Evolutionary conservation across 2,329 filamentous ascomycete species (phyloP), one percentile per base, ranked within the genome.

Genomic region (Knoxdaviesia proteae): DNA sequence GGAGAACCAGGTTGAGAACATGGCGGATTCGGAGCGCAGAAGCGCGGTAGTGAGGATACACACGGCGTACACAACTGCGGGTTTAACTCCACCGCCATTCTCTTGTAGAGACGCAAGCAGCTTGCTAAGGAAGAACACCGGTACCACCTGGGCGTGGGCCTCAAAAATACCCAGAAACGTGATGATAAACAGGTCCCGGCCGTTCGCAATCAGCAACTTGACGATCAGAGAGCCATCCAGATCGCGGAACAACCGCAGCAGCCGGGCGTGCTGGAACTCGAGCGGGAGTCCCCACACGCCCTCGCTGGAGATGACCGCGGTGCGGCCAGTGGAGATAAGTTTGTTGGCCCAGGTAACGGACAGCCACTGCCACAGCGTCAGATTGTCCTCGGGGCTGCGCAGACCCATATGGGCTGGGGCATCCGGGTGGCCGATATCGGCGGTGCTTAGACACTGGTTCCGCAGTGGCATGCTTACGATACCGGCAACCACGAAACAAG

Each of bases 341-440:
- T 84, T 79, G 1, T 65, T 63, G 60, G 93, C 78, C 86, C 86
- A 94, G 0, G 74, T 81, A 32, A 93, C 79, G 5, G 74, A 78
- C 71, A 88, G 80, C 59, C 84, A 94, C 49, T 87, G 80, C 70
- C 83, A 86, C 1, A 87, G 63, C 0, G 69, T 80, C 30, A 93
- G 56, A 48, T 80, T 75, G 50, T 94, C 86, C 55, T 94, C 86
- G 0, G 86, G 67, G 35, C 69, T 74, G 43, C 84, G 77, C n/a
- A 81, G 60, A 2, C 65, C 57, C 3, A 60, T 64, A 0, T 68
- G 76, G 1, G 81, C 74, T 5, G 58, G 29, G 10, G 37, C 48
- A 11, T 64, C 61, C 42, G 69, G 74, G 2, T 61, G 58, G 42
- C 75, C 74, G 44, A 87, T 83, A 1, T 67, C 69, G 6, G 67